Evolutionary conservation across 2,329 filamentous ascomycete species (phyloP).

Genomic region (Penicillium capsulatum): DNA sequence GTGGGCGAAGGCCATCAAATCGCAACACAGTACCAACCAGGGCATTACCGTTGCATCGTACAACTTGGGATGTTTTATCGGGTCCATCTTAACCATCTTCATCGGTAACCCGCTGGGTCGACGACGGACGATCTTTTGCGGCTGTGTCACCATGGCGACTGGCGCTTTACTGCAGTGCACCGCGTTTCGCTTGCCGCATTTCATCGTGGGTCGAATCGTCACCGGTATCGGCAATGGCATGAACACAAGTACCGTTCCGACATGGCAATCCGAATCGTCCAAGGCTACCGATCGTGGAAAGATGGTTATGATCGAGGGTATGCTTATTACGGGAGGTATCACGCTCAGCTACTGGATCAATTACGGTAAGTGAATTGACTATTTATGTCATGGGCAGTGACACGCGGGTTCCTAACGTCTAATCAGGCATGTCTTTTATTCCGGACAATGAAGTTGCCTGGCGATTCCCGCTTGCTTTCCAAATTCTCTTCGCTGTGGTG

Average conservation of each 20-base stretch:
- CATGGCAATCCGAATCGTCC: conserved; percentile 7
- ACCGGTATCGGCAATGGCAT: conserved; percentile 20
- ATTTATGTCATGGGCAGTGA: too few species aligned
- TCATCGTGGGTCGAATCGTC: conserved; percentile 33
- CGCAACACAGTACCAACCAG: conserved; percentile 1
- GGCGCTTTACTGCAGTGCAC: conserved; percentile 48
- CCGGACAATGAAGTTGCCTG: conserved; percentile 22
- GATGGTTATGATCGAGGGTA: conserved; percentile 15
- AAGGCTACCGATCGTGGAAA: not conserved
- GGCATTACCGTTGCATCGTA: conserved; percentile 49
- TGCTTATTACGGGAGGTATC: conserved; percentile 24
- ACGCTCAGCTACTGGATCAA: conserved; percentile 22
- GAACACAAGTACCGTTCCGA: not conserved
- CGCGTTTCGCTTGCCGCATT: conserved; percentile 42
- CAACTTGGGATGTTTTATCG: conserved; percentile 33
- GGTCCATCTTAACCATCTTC: not conserved
- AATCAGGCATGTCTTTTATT: conserved; percentile 23
- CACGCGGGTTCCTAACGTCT: too few species aligned
- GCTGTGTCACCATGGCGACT: conserved; percentile 32
- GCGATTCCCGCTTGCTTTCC: conserved; percentile 20
- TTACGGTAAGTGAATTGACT: conserved; percentile 4
- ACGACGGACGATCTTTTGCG: not conserved
- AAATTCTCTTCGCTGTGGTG: conserved; percentile 17
- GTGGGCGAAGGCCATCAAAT: not conserved
- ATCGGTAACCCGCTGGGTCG: conserved; percentile 5